Evolutionary conservation across 2,329 filamentous ascomycete genomes (phyloP), one percentile per base, ranked within the genome.

Genomic region (Phaeosphaeriaceae sp.): DNA sequence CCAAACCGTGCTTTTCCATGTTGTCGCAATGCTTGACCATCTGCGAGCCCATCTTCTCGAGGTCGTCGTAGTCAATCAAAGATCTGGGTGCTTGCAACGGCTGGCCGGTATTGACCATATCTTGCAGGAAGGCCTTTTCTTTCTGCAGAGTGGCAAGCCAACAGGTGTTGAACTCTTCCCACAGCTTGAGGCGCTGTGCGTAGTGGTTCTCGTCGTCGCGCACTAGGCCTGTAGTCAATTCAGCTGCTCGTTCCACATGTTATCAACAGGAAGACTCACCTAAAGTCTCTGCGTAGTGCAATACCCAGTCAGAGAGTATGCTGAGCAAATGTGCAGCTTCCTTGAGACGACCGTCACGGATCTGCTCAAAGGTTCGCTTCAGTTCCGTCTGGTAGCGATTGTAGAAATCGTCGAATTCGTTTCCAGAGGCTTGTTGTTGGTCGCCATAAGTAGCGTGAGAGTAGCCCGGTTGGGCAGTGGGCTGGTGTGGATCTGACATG

Each of bases 101-200:
- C 56, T 83, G 79, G 15, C 82, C 82, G 0, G 82, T 82, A 42
- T 81, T 79, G 66, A 88, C 79, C 71, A 83, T 74, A 37, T 82
- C 75, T 49, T 83, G 77, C 2, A 83, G 80, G 71, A 92, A 77
- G 46, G 96, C 88, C 67, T 89, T 90, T 70, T 97, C 92, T 60
- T 85, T 89, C 69, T 94, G 90, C 42, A 92, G 84, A 6, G 94
- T 78, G 4, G 87, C 83, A 30, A 97, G 82, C 93, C 93, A 97
- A 50, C 90, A 92, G 50, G 90, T 83, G 73, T 99, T 97, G 77
- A 97, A 96, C 61, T 97, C 89, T 64, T 89, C 87, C 94, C 94
- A 99, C 6, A 97, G 78, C 67, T 87, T 87, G 58, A 96, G 83
- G 46, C 92, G 87, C 61, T 94, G 87, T 47, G 81, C 77, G 67